Evolutionary conservation across 805 yeast genomes (phyloP).

Genomic region (Lachancea thermotolerans): DNA sequence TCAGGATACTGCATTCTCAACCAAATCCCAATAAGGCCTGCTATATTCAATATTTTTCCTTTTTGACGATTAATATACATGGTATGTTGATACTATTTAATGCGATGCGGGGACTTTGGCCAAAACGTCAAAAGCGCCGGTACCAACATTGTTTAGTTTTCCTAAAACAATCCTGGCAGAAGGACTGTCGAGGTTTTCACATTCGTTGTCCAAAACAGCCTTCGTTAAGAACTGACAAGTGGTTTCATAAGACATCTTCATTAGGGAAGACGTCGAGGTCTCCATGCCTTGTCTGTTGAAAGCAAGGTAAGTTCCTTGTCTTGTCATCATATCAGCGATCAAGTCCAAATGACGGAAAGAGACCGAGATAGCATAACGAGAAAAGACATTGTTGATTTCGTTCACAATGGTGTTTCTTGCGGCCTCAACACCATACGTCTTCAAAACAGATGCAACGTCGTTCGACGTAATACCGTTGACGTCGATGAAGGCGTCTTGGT

Average conservation of each 20-base stretch:
- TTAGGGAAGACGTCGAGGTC: constrained; percentile 87
- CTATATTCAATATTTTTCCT: not conserved
- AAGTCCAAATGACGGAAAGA: constrained; percentile 91
- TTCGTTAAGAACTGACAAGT: constrained; percentile 95
- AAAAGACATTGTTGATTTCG: constrained; percentile 93
- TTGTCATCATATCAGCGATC: constrained; percentile 98
- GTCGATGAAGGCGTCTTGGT: constrained; percentile 85
- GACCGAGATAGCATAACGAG: constrained; percentile 91
- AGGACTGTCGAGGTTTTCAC: constrained; percentile 84
- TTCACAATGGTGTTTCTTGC: constrained; percentile 96
- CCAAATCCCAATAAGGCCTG: too few relatives aligned
- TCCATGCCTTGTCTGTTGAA: constrained; percentile 98
- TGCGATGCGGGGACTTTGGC: constrained; percentile 33
- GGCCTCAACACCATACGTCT: constrained; percentile 96
- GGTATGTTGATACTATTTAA: not conserved
- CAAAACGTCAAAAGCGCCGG: constrained; percentile 86
- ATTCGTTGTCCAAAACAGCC: constrained; percentile 88
- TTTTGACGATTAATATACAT: not conserved
- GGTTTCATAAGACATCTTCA: constrained; percentile 99
- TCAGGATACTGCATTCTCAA: too few relatives aligned
- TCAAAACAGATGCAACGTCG: constrained; percentile 85
- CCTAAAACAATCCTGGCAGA: constrained; percentile 92
- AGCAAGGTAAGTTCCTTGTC: constrained; percentile 95
- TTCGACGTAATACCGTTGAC: constrained; percentile 86
- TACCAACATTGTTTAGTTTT: constrained; percentile 84